Conservation (phyloP, 768 basidiomycete species). For the Fibroporia radiculosa region DNA sequence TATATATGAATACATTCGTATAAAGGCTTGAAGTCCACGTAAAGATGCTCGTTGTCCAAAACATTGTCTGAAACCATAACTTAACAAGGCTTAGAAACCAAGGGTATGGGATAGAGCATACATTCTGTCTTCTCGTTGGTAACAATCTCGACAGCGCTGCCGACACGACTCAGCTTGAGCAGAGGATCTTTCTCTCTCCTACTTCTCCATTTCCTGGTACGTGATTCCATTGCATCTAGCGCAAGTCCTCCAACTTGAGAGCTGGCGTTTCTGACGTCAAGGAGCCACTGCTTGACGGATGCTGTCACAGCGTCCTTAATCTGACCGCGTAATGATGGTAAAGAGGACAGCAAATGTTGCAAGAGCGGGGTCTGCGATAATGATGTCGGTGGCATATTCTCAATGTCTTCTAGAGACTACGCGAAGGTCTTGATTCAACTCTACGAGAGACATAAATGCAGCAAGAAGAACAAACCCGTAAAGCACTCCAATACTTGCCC, state of each 20-base stretch:
- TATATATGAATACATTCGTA: conserved; percentile 98
- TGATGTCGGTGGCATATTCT: conserved; percentile 80
- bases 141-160: conserved; percentile 87
- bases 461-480: conserved; percentile 61
- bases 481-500: conserved; percentile 93
- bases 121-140: conserved; percentile 93
- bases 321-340: conserved; percentile 83
- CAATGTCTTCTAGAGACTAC: conserved; percentile 93
- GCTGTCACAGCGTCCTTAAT: conserved; percentile 93
- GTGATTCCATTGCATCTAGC: conserved; percentile 81
- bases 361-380: conserved; percentile 91
- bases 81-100: conserved; percentile 6
- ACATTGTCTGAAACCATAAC: conserved; percentile 59
- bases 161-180: conserved; percentile 68
- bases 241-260: conserved; percentile 81
- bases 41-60: conserved; percentile 81
- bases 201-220: conserved; percentile 75
- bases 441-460: conserved; percentile 14
- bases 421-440: conserved; percentile 20
- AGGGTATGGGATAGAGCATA: conserved; percentile 32
- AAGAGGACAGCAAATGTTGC: conserved; percentile 81
- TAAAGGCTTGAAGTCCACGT: conserved; percentile 89
- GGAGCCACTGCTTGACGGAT: conserved; percentile 93
- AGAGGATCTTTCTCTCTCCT: conserved; percentile 81
- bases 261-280: conserved; percentile 88